These are phyloP conservation scores for Pseudogymnoascus sp. DNA, from an alignment of 2,329 filamentous ascomycete species.

Conservation along the genomic window DNA sequence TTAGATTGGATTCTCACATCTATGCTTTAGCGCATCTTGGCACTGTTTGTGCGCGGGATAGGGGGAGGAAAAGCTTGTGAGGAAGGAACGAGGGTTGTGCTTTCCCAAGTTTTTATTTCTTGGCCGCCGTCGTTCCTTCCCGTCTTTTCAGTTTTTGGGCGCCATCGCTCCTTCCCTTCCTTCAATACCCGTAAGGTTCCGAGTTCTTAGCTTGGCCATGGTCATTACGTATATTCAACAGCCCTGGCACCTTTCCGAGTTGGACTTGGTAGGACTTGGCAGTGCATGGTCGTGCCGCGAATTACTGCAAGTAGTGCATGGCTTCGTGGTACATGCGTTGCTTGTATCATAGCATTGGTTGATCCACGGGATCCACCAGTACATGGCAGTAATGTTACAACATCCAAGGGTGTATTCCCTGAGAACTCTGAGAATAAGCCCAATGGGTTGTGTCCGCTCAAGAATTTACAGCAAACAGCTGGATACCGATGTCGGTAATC, in stretches of 20 bases:
- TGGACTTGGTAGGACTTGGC: background rate
- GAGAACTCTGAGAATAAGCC: background rate
- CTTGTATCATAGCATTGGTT: background rate
- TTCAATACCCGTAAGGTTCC: background rate
- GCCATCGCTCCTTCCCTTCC: background rate
- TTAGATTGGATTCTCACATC: constrained; percentile 5
- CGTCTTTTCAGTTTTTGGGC: background rate
- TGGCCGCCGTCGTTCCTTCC: background rate
- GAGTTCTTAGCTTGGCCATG: background rate
- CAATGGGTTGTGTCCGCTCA: background rate
- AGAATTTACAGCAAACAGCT: constrained; percentile 12
- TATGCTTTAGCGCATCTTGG: background rate
- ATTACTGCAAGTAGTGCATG: background rate
- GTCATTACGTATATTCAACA: background rate
- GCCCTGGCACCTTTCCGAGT: background rate
- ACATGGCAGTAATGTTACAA: background rate
- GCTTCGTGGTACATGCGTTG: background rate
- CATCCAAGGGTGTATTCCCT: background rate
- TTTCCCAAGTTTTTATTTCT: background rate
- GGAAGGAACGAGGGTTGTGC: background rate
- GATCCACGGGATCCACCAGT: background rate
- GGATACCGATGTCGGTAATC: constrained; percentile 17
- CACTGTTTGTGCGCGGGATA: background rate
- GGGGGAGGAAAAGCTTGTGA: background rate
- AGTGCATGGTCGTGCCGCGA: background rate